Evolutionary conservation across 2,329 filamentous ascomycete species (phyloP).

Genomic region (Ceratocystis albifundus): DNA sequence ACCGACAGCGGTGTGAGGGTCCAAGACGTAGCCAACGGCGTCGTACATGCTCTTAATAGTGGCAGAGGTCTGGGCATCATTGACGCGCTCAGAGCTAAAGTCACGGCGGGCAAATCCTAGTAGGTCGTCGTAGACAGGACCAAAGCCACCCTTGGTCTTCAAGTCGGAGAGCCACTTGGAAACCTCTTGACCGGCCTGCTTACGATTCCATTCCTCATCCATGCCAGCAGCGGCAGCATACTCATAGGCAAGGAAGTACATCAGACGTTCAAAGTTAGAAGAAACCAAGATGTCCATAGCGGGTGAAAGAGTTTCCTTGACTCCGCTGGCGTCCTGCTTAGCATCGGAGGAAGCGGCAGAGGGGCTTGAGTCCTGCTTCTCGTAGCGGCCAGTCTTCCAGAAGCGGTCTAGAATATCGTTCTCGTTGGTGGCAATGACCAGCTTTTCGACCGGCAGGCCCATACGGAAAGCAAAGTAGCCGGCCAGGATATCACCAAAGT

Average conservation of each 20-base stretch:
- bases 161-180: conserved; percentile 63
- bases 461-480: conserved; percentile 87
- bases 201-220: conserved; percentile 55
- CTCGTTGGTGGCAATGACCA: conserved; percentile 89
- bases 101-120: conserved; percentile 57
- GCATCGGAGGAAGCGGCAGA: conserved; percentile 46
- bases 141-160: conserved; percentile 71
- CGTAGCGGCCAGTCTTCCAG: conserved; percentile 80
- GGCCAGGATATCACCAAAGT: conserved; percentile 90
- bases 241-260: conserved; percentile 84
- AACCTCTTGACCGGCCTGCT: conserved; percentile 64
- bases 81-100: conserved; percentile 71
- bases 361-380: conserved; percentile 53
- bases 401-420: conserved; percentile 96
- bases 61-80: conserved; percentile 53
- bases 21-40: conserved; percentile 63
- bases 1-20: conserved; percentile 86
- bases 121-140: conserved; percentile 61
- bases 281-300: conserved; percentile 97
- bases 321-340: conserved; percentile 54
- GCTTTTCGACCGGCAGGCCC: conserved; percentile 77
- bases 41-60: conserved; percentile 49
- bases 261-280: conserved; percentile 88
- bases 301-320: conserved; percentile 83
- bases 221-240: conserved; percentile 48